Percentiles rank a stretch among this genome's conserved stretches.
These are phyloP conservation scores for Nannochloropsis salina DNA, from an alignment of 108 stramenopile genomes.

Conservation along the genomic window DNA sequence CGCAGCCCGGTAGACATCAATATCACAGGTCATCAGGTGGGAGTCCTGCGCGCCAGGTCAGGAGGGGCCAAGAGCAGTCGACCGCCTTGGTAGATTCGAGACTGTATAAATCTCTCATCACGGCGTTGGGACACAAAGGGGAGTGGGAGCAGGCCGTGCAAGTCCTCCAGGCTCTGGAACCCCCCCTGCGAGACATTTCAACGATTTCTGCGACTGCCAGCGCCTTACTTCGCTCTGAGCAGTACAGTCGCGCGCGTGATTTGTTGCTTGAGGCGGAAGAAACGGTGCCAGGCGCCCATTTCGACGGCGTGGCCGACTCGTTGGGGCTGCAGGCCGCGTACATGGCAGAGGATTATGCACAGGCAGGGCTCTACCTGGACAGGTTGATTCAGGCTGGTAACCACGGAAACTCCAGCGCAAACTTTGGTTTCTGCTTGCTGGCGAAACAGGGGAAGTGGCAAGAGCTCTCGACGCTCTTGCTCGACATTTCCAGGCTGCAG, in stretches of 20 bases:
- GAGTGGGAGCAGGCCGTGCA: not conserved
- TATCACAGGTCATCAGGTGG: not conserved
- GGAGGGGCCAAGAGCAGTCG: not conserved
- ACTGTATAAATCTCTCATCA: not conserved
- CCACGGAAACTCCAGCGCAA: conserved; percentile 10
- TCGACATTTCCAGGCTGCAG: not conserved
- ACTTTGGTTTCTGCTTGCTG: conserved; percentile 15
- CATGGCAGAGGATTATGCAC: not conserved
- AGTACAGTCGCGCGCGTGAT: not conserved
- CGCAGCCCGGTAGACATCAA: not conserved
- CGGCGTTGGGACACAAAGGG: conserved; percentile 6
- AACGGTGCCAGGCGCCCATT: not conserved
- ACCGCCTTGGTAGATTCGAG: not conserved
- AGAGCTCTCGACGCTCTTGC: not conserved
- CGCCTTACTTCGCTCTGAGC: not conserved
- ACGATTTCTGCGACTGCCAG: not conserved
- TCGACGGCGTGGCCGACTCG: not conserved
- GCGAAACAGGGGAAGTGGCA: conserved; percentile 4
- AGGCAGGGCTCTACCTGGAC: not conserved
- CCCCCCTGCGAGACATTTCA: not conserved
- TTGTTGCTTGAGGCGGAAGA: not conserved
- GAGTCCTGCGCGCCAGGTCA: not conserved
- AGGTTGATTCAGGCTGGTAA: not conserved
- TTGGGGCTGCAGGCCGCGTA: conserved; percentile 19
- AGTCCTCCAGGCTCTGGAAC: not conserved